These are phyloP conservation scores for Rhodofomes roseus DNA, from an alignment of 1,284 basidiomycete species.

Conservation along the genomic window DNA sequence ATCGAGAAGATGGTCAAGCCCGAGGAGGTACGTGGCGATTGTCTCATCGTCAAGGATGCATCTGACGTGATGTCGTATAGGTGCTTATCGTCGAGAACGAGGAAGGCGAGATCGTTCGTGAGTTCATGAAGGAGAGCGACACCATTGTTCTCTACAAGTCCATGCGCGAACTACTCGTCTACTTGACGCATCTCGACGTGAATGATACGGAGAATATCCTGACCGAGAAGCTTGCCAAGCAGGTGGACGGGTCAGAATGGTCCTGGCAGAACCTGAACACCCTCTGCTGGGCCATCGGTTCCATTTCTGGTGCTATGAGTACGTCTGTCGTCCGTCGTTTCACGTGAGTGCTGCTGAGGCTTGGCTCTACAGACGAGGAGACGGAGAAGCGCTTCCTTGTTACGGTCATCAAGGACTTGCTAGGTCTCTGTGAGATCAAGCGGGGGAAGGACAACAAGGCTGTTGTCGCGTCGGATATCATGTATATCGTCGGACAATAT, in stretches of 20 bases:
- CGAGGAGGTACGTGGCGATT: slow-evolving; percentile 75
- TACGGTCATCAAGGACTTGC: slow-evolving; percentile 97
- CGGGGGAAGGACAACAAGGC: slow-evolving; percentile 99
- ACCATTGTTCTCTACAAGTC: slow-evolving; percentile 99
- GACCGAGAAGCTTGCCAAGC: slow-evolving; percentile 94
- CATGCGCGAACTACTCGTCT: slow-evolving; percentile 96
- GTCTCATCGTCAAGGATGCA: slow-evolving; percentile 1
- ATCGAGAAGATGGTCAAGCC: slow-evolving; percentile 99
- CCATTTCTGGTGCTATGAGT: slow-evolving; percentile 99
- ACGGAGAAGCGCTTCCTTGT: slow-evolving; percentile 99
- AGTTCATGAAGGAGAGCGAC: slow-evolving; percentile 99
- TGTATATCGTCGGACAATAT: slow-evolving; percentile 99
- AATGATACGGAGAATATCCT: slow-evolving; percentile 95
- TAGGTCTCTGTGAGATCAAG: slow-evolving; percentile 97
- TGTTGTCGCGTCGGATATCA: slow-evolving; percentile 98
- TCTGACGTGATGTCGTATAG: slow-evolving; percentile 35
- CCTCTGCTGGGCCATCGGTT: slow-evolving; percentile 99
- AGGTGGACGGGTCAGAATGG: slow-evolving; percentile 98
- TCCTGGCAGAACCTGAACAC: slow-evolving; percentile 99
- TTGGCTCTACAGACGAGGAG: slow-evolving; percentile 74
- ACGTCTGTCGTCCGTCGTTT: slow-evolving; percentile 31
- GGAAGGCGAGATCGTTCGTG: slow-evolving; percentile 98
- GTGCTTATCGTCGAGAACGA: slow-evolving; percentile 99
- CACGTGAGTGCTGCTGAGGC: slow-evolving; percentile 12
- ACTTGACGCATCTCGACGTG: slow-evolving; percentile 97